Evolutionary conservation across 257 asterid genomes (phyloP), one percentile per base, ranked within the genome.

Genomic region (Solanum dulcamara): DNA sequence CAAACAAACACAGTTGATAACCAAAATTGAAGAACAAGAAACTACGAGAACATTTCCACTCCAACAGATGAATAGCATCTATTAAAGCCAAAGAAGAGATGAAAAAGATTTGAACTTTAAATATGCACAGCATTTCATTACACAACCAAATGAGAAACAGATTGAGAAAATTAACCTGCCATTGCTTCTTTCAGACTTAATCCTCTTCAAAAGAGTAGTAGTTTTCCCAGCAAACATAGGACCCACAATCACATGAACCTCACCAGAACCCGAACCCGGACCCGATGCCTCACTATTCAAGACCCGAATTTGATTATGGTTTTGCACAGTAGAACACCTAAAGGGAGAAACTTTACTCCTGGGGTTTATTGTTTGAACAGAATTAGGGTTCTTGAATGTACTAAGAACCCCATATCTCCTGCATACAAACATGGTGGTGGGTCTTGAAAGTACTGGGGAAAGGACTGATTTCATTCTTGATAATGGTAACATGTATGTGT

Each of bases 161-260:
- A 17, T 60, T 60, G 24, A 40, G 26, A 82, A 83, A 64, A 18
- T 91, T 51, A 83, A 94, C 99, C 98, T 97, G 91, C 97, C 97
- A 72, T 87, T 92, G 84, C 88, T 89, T 91, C 92, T 92, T 86
- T 94, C 98, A 51, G 91, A 57, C 93, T 94, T 93, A 88, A 93
- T 94, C 87, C 98, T 93, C 90, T 88, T 91, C 32, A 97, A 93
- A 74, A 97, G 94, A 50, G 99, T 97, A 88, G 99, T 94, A 62
- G 98, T 95, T 88, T 97, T 97, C 9, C 99, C 99, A 46, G 99
- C 94, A 87, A 97, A 97, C 99, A 97, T 97, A 90, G 99, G 98
- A 7, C 99, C 99, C 90, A 97, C 94, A 64, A 95, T 95, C 38
- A 93, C 93, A 85, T 94, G 98, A 91, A 97, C 91, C 91, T 97